Percentiles rank a stretch among this genome's conserved stretches.
Evolutionary conservation across 495 filamentous ascomycete genomes (phyloP).

Genomic region (Cercophora scortea): DNA sequence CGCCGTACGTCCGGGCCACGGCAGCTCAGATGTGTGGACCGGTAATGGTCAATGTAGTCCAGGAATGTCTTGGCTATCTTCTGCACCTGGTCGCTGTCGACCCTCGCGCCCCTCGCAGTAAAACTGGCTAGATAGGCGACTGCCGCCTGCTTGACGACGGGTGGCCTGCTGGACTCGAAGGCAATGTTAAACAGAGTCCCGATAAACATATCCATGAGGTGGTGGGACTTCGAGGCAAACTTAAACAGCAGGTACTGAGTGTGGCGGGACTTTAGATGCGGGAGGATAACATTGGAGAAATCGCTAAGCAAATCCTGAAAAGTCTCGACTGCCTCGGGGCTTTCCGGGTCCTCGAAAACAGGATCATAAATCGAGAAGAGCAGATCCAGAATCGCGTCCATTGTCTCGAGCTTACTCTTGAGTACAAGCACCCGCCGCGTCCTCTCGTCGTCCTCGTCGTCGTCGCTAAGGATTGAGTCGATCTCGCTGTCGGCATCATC

Average conservation of each 20-base stretch:
- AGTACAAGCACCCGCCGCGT: slow-evolving; percentile 49
- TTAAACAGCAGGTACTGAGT: slow-evolving; percentile 64
- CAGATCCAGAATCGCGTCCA: slow-evolving; percentile 85
- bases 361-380: slow-evolving; percentile 77
- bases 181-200: slow-evolving; percentile 62
- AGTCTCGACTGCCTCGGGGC: slow-evolving; percentile 37
- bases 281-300: slow-evolving; percentile 78
- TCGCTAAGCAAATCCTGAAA: slow-evolving; percentile 72
- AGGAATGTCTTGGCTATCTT: slow-evolving; percentile 71
- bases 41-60: slow-evolving; percentile 56
- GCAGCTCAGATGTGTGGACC: slow-evolving; percentile 56
- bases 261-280: slow-evolving; percentile 33
- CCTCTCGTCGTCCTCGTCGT: slow-evolving; percentile 39
- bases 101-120: slow-evolving; percentile 75
- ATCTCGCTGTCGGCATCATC: slow-evolving; percentile 50
- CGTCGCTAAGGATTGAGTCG: slow-evolving; percentile 38
- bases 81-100: slow-evolving; percentile 65
- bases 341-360: slow-evolving; percentile 51
- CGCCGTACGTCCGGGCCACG: slow-evolving; percentile 75
- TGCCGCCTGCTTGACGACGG: slow-evolving; percentile 68
- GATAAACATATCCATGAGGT: slow-evolving; percentile 71
- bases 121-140: slow-evolving; percentile 89
- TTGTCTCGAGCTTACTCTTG: slow-evolving; percentile 75
- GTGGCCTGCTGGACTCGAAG: slow-evolving; percentile 48
- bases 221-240: slow-evolving; percentile 70